Evolutionary conservation across 2,329 filamentous ascomycete species (phyloP).

Genomic region (Trichophyton rubrum): DNA sequence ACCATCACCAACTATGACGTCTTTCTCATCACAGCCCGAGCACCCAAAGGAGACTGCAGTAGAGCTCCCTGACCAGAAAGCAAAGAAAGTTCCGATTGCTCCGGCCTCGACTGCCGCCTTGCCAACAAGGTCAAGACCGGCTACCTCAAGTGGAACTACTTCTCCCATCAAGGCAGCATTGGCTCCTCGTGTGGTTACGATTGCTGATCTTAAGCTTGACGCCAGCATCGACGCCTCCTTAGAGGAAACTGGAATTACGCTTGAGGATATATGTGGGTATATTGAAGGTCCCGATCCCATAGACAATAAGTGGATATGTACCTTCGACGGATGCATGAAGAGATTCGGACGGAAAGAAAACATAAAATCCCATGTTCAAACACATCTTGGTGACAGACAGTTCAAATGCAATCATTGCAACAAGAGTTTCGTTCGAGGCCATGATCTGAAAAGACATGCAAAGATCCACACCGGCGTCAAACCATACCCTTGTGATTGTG

Average conservation of each 20-base stretch:
- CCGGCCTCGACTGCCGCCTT: constrained; percentile 16
- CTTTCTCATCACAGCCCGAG: constrained; percentile 42
- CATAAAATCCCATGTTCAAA: constrained; percentile 96
- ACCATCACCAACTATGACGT: constrained; percentile 37
- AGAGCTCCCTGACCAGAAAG: constrained; percentile 14
- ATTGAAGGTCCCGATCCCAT: constrained; percentile 58
- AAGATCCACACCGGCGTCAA: constrained; percentile 97
- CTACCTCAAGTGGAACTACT: constrained; percentile 10
- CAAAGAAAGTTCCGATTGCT: constrained; percentile 22
- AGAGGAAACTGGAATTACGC: constrained; percentile 69
- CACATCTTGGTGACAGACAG: constrained; percentile 89
- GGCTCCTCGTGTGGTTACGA: constrained; percentile 33
- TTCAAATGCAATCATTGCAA: constrained; percentile 86
- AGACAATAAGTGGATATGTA: constrained; percentile 70
- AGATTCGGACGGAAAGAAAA: constrained; percentile 96
- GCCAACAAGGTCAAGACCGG: constrained; percentile 12
- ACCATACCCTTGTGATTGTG: constrained; percentile 87
- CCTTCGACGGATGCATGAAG: constrained; percentile 69
- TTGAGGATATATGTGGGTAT: constrained; percentile 68
- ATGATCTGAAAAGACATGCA: constrained; percentile 91
- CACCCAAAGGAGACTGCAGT: constrained; percentile 32
- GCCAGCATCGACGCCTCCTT: constrained; percentile 49
- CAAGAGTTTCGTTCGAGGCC: constrained; percentile 93
- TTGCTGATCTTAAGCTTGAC: constrained; percentile 40
- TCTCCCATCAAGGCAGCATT: constrained; percentile 26